Base-by-base conservation (phyloP, 208 protist species). In the Dictyostelium gargantuum region DNA sequence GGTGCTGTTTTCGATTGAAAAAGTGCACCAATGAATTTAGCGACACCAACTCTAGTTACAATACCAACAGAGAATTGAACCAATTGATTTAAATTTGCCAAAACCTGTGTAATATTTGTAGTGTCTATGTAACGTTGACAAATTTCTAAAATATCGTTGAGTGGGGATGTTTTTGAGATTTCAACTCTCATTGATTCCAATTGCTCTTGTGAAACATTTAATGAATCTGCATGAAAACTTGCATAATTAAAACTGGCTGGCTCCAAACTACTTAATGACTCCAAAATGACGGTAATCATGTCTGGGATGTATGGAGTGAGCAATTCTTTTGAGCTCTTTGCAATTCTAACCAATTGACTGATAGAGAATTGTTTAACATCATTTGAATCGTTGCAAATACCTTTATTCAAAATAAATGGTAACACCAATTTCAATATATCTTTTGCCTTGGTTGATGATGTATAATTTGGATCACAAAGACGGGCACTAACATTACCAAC, bases 141-240 rank as follows among this genome's bases (percentile, higher is more conserved):
- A 19, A 81, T 32, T 5, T 95, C 92, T 29, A 95, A 73, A 26
- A 93, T 93, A 21, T 95, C 94, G 56, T 93, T 95, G 3, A 95
- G 40, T n/a, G 89, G 86, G 10, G 89, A 93, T 6, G 72, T 29
- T 32, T 92, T 92, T 13, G 85, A 93, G 0, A 95, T 54, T 44
- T 79, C 89, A 40, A 95, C 42, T 61, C 94, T 74, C 26, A 91
- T 66, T 4, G 75, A 56, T 76, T 94, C 86, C 38, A 95, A 66
- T 50, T 94, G 66, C 9, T 93, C 91, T 46, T 94, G 92, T 15
- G 75, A 73, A 35, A 95, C 17, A 42, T 86, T 84, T n/a, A 91
- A 63, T 35, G 79, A 92, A 38, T 95, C 86, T 11, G 94, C 79
- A 66, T 95, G 94, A 5, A 94, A 73, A 10, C 89, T 61, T 38